phyloP scores from a whole-genome alignment of 1,284 basidiomycete species.

The Moesziomyces globuligerus region DNA sequence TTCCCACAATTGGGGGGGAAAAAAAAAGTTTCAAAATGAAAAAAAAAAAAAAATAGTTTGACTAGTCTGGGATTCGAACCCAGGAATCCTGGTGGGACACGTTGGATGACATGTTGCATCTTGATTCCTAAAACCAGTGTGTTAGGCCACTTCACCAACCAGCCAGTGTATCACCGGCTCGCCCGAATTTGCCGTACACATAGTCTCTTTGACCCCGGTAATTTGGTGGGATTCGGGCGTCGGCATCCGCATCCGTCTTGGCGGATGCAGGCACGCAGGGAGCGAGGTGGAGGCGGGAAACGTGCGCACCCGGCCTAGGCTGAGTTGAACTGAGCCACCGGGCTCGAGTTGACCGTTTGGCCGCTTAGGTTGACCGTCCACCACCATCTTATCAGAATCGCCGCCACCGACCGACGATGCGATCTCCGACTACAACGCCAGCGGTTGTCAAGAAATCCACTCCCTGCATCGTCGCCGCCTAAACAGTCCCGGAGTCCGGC shows the following conservation, averaged over 20 bases:
- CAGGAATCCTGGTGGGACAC: constrained; percentile 44
- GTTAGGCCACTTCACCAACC: constrained; percentile 55
- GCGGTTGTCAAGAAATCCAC: neutral
- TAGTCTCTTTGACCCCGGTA: neutral
- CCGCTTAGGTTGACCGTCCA: neutral
- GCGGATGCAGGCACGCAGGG: neutral
- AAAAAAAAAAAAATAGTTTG: constrained; percentile 16
- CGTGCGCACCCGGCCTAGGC: no score
- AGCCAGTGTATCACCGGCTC: constrained; percentile 16
- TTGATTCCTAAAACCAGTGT: constrained; percentile 49
- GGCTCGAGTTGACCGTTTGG: no score
- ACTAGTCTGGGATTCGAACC: constrained; percentile 56
- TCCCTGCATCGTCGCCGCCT: neutral
- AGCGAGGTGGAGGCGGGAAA: neutral
- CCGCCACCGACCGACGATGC: neutral
- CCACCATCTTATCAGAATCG: neutral
- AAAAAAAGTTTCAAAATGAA: constrained; percentile 1
- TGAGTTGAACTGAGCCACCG: neutral
- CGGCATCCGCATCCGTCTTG: constrained; percentile 6
- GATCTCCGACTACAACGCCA: neutral
- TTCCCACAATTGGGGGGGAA: no score
- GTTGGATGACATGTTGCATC: neutral
- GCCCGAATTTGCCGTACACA: neutral
- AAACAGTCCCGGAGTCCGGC: no score
- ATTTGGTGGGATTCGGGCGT: neutral